Evolutionary conservation across 345 rosid species (phyloP).

Genomic region (Syzygium aromaticum): DNA sequence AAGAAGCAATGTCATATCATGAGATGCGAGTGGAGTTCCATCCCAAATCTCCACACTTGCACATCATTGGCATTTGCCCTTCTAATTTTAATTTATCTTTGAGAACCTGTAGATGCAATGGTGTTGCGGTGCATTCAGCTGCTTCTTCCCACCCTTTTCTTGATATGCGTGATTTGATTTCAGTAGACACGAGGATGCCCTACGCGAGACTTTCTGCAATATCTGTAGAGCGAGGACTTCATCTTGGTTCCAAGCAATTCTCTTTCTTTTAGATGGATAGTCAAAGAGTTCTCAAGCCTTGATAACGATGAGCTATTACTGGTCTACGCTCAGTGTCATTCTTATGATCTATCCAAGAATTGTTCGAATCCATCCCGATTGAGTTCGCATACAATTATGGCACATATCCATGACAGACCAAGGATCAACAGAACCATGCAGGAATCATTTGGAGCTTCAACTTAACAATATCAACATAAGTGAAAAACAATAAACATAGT

Average conservation of each 20-base stretch:
- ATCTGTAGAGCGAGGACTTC: background rate
- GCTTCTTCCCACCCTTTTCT: background rate
- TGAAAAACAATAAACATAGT: background rate
- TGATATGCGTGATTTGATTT: background rate
- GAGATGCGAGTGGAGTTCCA: background rate
- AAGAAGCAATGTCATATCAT: background rate
- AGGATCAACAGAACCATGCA: background rate
- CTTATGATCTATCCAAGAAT: background rate
- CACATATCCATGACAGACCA: background rate
- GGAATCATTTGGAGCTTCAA: background rate
- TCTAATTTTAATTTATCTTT: background rate
- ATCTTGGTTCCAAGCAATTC: background rate
- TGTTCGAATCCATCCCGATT: background rate
- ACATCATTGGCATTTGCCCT: background rate
- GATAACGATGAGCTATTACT: background rate
- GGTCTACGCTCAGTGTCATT: background rate
- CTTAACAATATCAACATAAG: background rate
- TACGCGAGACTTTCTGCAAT: background rate
- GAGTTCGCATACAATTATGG: background rate
- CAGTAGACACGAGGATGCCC: background rate
- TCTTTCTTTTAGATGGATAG: background rate
- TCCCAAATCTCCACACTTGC: background rate
- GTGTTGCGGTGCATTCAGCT: background rate
- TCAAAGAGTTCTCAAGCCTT: background rate
- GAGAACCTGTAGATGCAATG: background rate